Evolutionary conservation across 768 basidiomycete genomes (phyloP).

Genomic region (Amanita molliuscula): DNA sequence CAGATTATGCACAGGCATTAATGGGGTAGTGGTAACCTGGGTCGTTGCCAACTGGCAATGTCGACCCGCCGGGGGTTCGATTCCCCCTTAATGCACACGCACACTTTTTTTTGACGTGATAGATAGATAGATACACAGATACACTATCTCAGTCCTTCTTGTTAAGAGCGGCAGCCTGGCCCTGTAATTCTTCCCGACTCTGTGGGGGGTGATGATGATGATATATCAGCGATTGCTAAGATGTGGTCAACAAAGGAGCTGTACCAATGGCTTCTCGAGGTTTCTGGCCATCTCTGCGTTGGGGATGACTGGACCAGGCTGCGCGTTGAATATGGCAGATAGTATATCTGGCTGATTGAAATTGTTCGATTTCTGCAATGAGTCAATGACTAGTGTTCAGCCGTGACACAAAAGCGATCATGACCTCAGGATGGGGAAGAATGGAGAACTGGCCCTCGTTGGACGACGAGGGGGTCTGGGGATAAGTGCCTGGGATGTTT

Average conservation of each 20-base stretch:
- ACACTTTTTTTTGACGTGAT: not conserved
- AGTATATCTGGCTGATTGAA: not conserved
- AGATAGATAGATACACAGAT: not conserved
- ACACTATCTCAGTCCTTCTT: not conserved
- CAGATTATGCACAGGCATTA: slow-evolving; percentile 34
- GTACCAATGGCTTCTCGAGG: slow-evolving; percentile 37
- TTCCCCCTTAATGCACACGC: slow-evolving; percentile 75
- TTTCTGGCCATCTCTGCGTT: slow-evolving; percentile 30
- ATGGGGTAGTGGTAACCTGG: slow-evolving; percentile 62
- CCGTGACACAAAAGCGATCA: slow-evolving; percentile 6
- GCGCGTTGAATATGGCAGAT: slow-evolving; percentile 34
- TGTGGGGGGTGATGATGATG: too few species aligned
- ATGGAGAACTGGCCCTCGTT: slow-evolving; percentile 37
- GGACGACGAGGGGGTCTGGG: not conserved
- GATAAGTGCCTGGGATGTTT: not conserved
- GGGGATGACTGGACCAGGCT: slow-evolving; percentile 39
- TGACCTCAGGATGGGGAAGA: slow-evolving; percentile 56
- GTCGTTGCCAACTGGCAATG: slow-evolving; percentile 38
- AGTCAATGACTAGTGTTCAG: not conserved
- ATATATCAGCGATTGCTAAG: not conserved
- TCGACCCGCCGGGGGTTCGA: slow-evolving; percentile 86
- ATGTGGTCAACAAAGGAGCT: slow-evolving; percentile 4
- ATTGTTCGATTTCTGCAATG: slow-evolving; percentile 45
- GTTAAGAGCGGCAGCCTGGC: slow-evolving; percentile 36
- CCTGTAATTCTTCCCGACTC: slow-evolving; percentile 42